Evolutionary conservation across 768 basidiomycete species (phyloP), one percentile per base, ranked within the genome.

Genomic region (Amanita exitialis): DNA sequence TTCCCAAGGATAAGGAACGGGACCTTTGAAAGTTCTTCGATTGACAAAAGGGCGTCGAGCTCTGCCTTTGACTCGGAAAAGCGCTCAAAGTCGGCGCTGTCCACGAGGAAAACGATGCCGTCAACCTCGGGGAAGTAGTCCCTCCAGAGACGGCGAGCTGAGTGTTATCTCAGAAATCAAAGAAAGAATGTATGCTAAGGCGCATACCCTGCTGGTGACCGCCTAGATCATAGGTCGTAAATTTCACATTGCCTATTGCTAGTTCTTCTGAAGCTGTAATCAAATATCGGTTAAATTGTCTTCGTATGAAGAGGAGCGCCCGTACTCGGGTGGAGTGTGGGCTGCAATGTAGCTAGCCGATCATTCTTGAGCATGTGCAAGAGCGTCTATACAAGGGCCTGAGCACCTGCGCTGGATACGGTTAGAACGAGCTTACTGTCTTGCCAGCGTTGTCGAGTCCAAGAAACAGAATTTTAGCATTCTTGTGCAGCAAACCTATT

Each of bases 101-200:
- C 96, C 54, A 99, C 94, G 52, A 99, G 77, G 81, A 98, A 99
- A 63, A 98, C 83, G 61, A 99, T 97, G 15, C 92, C 95, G 61
- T 99, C 93, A 38, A 98, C 96, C 68, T 98, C 96, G 45, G 96
- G 96, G 83, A 99, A 98, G 74, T 98, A 99, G 69, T 99, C 94
- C 53, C 93, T 83, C 96, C 96, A 99, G 65, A 98, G 85, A 58
- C 96, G 90, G 59, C 96, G 94, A 49, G 96, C 96, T 78, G 54
- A 36, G 48, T 49, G 36, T n/a, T n/a, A 51, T 28, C 12, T 46
- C 12, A 44, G 39, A 16, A 20, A 44, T 38, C 3, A 7, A 49
- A 41, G 27, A 38, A 9, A 34, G 15, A 13, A 27, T 15, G 25
- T 20, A 36, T 13, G 30, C 21, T 38, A 32, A 13, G 23, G 32